phyloP scores from a whole-genome alignment of 805 yeast species.

The Jamesozyma spencerorum region DNA sequence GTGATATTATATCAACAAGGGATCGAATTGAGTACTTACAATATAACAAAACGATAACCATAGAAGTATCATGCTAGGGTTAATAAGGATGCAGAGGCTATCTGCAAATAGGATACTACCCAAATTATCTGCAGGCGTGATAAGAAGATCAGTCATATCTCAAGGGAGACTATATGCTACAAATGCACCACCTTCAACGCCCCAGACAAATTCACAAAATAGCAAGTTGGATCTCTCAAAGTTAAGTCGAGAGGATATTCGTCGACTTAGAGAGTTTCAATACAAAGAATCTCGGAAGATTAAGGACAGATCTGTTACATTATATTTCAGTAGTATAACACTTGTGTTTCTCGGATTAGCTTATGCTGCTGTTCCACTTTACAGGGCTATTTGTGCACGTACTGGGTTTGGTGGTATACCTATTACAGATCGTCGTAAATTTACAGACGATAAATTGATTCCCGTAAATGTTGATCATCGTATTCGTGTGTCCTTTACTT shows the following conservation, averaged over 20 bases:
- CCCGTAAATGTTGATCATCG: conserved; percentile 83
- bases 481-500: conserved; percentile 77
- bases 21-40: too few species aligned
- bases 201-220: not conserved
- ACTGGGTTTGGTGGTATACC: conserved; percentile 97
- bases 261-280: conserved; percentile 15
- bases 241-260: conserved; percentile 21
- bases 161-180: not conserved
- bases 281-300: conserved; percentile 20
- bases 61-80: too few species aligned
- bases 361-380: conserved; percentile 87
- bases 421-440: conserved; percentile 68
- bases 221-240: conserved; percentile 15
- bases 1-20: too few species aligned
- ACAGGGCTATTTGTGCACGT: conserved; percentile 83
- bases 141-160: not conserved
- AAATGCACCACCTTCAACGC: not conserved
- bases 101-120: too few species aligned
- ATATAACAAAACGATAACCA: too few species aligned
- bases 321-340: conserved; percentile 60
- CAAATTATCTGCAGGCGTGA: too few species aligned
- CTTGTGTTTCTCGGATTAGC: conserved; percentile 66
- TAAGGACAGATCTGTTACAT: conserved; percentile 47
- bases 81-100: too few species aligned
- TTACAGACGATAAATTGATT: conserved; percentile 77